phyloP scores from a whole-genome alignment of 139 green algal genomes.

The Gonium pectorale region DNA sequence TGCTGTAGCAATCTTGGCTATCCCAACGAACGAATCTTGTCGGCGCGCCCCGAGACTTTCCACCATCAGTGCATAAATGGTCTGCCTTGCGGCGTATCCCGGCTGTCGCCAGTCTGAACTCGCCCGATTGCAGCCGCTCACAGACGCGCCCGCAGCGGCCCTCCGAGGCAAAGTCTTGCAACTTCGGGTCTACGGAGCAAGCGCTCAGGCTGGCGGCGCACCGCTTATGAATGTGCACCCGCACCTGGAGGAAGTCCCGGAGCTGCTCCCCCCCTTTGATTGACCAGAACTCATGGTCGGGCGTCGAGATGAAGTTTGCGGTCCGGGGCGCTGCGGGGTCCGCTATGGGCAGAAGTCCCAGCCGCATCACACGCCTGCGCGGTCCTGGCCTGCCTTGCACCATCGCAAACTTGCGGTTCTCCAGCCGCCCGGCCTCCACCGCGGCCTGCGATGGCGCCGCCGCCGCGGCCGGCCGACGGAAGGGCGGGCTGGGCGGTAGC shows the following conservation, averaged over 20 bases:
- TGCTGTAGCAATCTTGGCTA: no score
- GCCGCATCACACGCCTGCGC: background rate
- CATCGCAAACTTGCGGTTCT: background rate
- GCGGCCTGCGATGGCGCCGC: background rate
- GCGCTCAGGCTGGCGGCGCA: no score
- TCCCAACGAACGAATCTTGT: no score
- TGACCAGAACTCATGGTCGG: slow-evolving; percentile 33
- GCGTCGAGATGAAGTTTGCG: slow-evolving; percentile 33
- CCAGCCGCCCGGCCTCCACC: background rate
- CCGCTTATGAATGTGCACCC: no score
- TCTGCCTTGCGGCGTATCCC: no score
- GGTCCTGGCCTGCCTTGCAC: slow-evolving; percentile 2
- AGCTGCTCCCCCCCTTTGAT: background rate
- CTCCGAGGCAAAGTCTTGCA: no score
- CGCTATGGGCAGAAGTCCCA: slow-evolving; percentile 32
- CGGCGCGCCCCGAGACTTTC: no score
- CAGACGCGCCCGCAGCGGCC: no score
- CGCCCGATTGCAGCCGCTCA: no score
- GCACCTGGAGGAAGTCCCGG: slow-evolving; percentile 31
- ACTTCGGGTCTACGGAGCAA: no score
- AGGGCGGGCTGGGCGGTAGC: slow-evolving; percentile 41
- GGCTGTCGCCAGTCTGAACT: no score
- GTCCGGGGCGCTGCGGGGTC: slow-evolving; percentile 25
- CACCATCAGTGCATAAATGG: no score
- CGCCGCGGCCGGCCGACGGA: background rate